phyloP scores from a whole-genome alignment of 2,329 filamentous ascomycete species.

The Emmonsiellopsis sp. region DNA sequence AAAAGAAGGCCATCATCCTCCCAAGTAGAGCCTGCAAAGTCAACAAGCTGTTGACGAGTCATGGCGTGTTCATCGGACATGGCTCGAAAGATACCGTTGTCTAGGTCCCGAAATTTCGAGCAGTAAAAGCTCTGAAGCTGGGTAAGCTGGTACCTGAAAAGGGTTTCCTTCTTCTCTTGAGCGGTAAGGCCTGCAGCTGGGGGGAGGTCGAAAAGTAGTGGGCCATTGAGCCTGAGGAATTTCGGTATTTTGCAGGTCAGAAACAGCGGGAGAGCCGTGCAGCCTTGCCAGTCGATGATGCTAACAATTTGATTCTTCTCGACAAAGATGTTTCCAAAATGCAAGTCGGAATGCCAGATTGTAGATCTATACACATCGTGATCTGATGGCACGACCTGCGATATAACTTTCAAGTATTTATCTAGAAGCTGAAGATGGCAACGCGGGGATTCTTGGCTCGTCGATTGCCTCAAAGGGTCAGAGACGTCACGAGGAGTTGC shows the following conservation, averaged over 20 bases:
- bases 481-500: conserved; percentile 17
- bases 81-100: no score
- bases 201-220: no score
- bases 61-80: no score
- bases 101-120: no score
- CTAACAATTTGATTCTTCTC: conserved; percentile 25
- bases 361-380: conserved; percentile 17
- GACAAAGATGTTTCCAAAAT: conserved; percentile 32
- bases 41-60: no score
- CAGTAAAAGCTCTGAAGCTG: no score
- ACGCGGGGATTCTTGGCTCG: conserved; percentile 20
- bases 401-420: conserved; percentile 23
- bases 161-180: no score
- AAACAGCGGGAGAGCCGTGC: conserved; percentile 21
- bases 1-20: conserved; percentile 15
- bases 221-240: no score
- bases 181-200: no score
- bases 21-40: conserved; percentile 12
- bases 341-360: conserved; percentile 35
- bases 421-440: conserved; percentile 26
- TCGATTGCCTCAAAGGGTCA: conserved; percentile 14
- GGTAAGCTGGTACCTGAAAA: no score
- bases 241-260: no score
- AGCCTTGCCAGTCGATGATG: conserved; percentile 37
- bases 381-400: conserved; percentile 22